These are phyloP conservation scores for Aleurites moluccanus DNA, from an alignment of 441 rosid species.

Conservation along the genomic window DNA sequence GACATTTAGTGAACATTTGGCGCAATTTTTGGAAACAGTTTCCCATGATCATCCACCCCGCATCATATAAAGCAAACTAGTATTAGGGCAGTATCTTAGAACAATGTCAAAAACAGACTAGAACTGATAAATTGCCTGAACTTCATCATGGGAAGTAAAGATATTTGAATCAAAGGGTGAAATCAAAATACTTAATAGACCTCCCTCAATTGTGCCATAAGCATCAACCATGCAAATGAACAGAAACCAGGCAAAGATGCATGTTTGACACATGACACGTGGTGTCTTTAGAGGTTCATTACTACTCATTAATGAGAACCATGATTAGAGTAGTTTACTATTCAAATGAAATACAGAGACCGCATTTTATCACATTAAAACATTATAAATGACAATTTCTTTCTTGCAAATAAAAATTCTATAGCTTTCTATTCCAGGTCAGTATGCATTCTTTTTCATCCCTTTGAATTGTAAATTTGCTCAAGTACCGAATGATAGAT, in stretches of 20 bases:
- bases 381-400: no score
- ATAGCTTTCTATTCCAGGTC: no score
- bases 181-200: no score
- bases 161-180: background rate
- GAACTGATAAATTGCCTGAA: background rate
- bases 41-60: background rate
- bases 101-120: background rate
- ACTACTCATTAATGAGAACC: background rate
- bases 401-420: no score
- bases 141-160: background rate
- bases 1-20: background rate
- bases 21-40: background rate
- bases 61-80: background rate
- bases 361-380: no score
- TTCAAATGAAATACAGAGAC: background rate
- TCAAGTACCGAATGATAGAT: background rate
- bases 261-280: background rate
- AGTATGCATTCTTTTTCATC: no score
- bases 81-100: background rate
- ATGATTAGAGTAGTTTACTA: background rate
- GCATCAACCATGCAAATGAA: background rate
- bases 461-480: no score
- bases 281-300: background rate
- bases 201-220: background rate
- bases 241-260: constrained; percentile 4